Evolutionary conservation across 768 basidiomycete genomes (phyloP).

Genomic region (Trametes maxima): DNA sequence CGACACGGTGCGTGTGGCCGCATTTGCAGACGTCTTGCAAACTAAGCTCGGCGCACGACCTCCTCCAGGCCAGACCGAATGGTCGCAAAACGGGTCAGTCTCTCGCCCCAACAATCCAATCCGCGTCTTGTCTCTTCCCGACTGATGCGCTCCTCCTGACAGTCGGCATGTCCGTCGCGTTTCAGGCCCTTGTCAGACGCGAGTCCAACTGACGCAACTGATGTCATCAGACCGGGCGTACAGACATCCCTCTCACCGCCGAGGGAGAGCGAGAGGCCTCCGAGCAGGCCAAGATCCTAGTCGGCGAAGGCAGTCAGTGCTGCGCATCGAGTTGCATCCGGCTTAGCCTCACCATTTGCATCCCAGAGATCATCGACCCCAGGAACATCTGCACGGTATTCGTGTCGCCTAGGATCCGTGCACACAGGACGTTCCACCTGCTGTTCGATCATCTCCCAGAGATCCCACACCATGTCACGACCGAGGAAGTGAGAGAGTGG

Average conservation of each 20-base stretch:
- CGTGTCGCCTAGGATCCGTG: conserved; percentile 87
- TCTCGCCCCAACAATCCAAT: not conserved
- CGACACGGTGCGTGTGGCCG: conserved; percentile 45
- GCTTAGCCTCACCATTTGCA: not conserved
- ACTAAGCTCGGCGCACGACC: not conserved
- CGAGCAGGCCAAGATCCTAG: conserved; percentile 62
- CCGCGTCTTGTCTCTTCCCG: conserved; percentile 13
- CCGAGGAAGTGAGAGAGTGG: conserved; percentile 81
- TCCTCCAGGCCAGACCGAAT: conserved; percentile 83
- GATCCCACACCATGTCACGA: conserved; percentile 54
- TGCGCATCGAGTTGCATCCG: not conserved
- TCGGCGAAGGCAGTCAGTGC: conserved; percentile 76
- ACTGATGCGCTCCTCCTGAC: conserved; percentile 12
- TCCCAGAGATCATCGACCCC: conserved; percentile 74
- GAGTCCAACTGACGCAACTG: conserved; percentile 6
- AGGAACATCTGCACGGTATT: conserved; percentile 71
- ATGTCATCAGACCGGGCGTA: conserved; percentile 70
- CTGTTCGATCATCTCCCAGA: conserved; percentile 58
- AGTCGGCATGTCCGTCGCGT: conserved; percentile 61
- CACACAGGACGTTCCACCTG: conserved; percentile 84
- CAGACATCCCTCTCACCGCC: conserved; percentile 85
- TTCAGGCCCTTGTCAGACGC: conserved; percentile 9
- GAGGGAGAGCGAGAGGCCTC: conserved; percentile 73
- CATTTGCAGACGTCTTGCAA: not conserved
- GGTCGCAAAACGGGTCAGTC: conserved; percentile 82